phyloP scores from a whole-genome alignment of 2,329 filamentous ascomycete species.

The Aspergillus fructus region DNA sequence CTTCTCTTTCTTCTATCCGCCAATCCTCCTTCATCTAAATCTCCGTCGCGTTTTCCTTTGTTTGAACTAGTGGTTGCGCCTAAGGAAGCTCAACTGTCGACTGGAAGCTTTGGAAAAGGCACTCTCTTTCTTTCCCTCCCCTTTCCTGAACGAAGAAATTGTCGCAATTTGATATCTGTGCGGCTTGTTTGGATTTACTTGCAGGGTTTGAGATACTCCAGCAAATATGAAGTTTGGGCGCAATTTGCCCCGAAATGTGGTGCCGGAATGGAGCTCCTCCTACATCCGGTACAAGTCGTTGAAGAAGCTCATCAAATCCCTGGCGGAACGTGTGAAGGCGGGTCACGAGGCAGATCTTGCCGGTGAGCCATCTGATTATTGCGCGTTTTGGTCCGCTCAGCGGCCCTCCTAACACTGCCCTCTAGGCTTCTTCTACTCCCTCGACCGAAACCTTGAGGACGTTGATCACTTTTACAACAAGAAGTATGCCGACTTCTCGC shows the following conservation, averaged over 20 bases:
- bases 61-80: neutral
- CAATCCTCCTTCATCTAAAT: conserved; percentile 8
- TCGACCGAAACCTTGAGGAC: conserved; percentile 96
- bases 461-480: conserved; percentile 97
- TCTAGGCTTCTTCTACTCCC: conserved; percentile 91
- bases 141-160: neutral
- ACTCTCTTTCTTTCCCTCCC: neutral
- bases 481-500: conserved; percentile 80
- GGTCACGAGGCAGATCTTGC: conserved; percentile 82
- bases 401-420: conserved; percentile 23
- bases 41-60: conserved; percentile 1
- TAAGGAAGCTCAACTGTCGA: neutral
- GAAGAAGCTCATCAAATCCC: conserved; percentile 89
- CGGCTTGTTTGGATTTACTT: neutral
- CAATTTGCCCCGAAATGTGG: conserved; percentile 50
- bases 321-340: conserved; percentile 65
- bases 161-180: neutral
- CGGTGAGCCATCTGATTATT: conserved; percentile 60
- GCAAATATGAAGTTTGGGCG: conserved; percentile 52
- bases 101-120: neutral
- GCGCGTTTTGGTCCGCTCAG: conserved; percentile 8
- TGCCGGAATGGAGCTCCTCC: conserved; percentile 50
- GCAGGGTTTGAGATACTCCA: neutral
- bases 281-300: conserved; percentile 59
- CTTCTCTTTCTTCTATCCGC: conserved; percentile 11